These are phyloP conservation scores for Eucalyptus decipiens DNA, from an alignment of 345 rosid species.

Conservation along the genomic window DNA sequence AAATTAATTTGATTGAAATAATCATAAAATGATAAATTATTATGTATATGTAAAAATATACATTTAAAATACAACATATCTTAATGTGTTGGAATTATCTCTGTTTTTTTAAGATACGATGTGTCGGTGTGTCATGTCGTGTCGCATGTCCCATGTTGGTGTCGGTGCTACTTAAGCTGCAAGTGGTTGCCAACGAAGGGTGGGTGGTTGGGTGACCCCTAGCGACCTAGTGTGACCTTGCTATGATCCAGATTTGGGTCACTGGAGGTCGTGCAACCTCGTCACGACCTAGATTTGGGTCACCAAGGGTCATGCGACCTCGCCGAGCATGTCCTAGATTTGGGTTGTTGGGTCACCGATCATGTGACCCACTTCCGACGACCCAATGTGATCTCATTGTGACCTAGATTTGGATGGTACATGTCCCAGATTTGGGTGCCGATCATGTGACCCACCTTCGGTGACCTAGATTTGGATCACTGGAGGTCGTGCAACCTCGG, in stretches of 20 bases:
- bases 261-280: no score
- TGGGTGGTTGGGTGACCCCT: rapidly evolving
- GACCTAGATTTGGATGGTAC: rapidly evolving
- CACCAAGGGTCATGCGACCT: rapidly evolving
- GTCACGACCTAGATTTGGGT: no score
- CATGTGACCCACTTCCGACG: rapidly evolving
- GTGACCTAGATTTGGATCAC: rapidly evolving
- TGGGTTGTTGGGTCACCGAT: no score
- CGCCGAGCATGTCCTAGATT: no score
- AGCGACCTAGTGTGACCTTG: rapidly evolving
- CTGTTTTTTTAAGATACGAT: rapidly evolving
- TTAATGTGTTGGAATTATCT: rapidly evolving
- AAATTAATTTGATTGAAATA: no score
- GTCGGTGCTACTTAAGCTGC: rapidly evolving
- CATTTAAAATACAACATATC: no score
- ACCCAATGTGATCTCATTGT: no score
- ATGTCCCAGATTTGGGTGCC: rapidly evolving
- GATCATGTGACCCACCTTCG: rapidly evolving
- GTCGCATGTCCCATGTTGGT: rapidly evolving
- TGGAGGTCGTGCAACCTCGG: rapidly evolving
- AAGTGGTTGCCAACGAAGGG: no score
- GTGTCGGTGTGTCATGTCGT: rapidly evolving
- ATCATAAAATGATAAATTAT: no score
- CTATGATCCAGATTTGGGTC: no score
- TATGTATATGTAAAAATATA: no score